phyloP scores from a whole-genome alignment of 495 filamentous ascomycete genomes.

The Penicillium steckii region DNA sequence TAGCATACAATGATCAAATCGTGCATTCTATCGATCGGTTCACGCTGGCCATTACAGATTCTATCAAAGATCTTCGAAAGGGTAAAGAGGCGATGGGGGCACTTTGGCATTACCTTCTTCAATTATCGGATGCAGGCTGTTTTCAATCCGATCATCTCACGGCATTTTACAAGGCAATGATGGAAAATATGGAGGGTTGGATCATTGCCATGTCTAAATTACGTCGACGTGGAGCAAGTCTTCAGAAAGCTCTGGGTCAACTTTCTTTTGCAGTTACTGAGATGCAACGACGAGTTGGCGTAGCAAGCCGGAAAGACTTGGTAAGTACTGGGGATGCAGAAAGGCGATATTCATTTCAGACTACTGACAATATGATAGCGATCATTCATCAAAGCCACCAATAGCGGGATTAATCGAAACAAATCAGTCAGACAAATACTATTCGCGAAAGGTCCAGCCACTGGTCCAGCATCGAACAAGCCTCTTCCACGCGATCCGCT shows the following conservation, averaged over 20 bases:
- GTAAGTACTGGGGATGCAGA: no score
- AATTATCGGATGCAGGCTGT: conserved; percentile 55
- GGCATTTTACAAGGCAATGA: conserved; percentile 76
- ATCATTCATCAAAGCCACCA: conserved; percentile 20
- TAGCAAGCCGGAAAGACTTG: conserved; percentile 64
- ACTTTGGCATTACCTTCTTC: conserved; percentile 70
- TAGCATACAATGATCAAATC: conserved; percentile 87
- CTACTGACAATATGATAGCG: conserved; percentile 15
- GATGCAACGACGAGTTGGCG: conserved; percentile 72
- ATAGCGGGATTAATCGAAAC: conserved; percentile 7
- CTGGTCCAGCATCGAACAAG: conserved; percentile 22
- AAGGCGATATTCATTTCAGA: background rate
- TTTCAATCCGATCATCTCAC: conserved; percentile 44
- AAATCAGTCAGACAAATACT: conserved; percentile 25
- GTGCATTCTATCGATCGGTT: conserved; percentile 84
- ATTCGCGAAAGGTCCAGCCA: conserved; percentile 22
- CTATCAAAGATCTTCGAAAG: conserved; percentile 73
- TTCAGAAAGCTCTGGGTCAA: conserved; percentile 61
- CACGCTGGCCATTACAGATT: conserved; percentile 67
- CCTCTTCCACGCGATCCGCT: conserved; percentile 38
- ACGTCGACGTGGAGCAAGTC: conserved; percentile 59
- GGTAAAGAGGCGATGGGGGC: conserved; percentile 74
- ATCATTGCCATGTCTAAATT: conserved; percentile 66
- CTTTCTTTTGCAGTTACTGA: conserved; percentile 68
- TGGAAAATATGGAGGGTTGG: conserved; percentile 85